phyloP scores from a whole-genome alignment of 495 filamentous ascomycete genomes.

The Penicillium odoratum region DNA sequence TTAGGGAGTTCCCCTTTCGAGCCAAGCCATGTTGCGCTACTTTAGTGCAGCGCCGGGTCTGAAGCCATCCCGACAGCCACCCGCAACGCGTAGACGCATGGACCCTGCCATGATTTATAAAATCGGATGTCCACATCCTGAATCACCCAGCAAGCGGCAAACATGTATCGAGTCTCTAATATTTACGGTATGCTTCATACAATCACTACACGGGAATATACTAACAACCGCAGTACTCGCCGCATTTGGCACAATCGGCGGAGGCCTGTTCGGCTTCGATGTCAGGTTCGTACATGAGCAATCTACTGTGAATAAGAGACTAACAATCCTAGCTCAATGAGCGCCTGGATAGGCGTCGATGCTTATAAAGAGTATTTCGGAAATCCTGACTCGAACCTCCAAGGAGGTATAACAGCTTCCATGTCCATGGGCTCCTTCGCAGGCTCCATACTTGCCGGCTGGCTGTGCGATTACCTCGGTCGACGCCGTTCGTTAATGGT shows the following conservation, averaged over 20 bases:
- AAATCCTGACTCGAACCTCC: constrained; percentile 60
- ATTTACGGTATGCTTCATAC: constrained; percentile 39
- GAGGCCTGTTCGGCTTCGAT: constrained; percentile 47
- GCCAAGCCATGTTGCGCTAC: not conserved
- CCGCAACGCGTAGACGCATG: not conserved
- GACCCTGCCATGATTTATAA: constrained; percentile 6
- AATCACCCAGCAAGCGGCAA: not conserved
- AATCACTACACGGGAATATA: not conserved
- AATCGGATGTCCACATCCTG: not conserved
- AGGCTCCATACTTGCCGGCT: constrained; percentile 63
- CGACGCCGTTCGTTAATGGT: constrained; percentile 64
- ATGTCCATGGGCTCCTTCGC: constrained; percentile 68
- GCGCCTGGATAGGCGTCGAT: constrained; percentile 66
- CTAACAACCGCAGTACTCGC: constrained; percentile 39
- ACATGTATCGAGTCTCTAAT: constrained; percentile 47
- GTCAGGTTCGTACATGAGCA: constrained; percentile 26
- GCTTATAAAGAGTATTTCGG: constrained; percentile 70
- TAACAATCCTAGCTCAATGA: constrained; percentile 54
- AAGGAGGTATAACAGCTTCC: constrained; percentile 58
- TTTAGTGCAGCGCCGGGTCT: not conserved
- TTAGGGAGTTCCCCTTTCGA: constrained; percentile 9
- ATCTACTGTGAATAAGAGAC: not conserved
- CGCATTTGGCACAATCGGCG: constrained; percentile 52
- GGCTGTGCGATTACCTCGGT: constrained; percentile 64
- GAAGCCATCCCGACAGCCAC: constrained; percentile 5